Percentiles rank a stretch among this genome's conserved stretches.
Evolutionary conservation across 345 rosid genomes (phyloP).

Genomic region (Sisymbrium altissimum): DNA sequence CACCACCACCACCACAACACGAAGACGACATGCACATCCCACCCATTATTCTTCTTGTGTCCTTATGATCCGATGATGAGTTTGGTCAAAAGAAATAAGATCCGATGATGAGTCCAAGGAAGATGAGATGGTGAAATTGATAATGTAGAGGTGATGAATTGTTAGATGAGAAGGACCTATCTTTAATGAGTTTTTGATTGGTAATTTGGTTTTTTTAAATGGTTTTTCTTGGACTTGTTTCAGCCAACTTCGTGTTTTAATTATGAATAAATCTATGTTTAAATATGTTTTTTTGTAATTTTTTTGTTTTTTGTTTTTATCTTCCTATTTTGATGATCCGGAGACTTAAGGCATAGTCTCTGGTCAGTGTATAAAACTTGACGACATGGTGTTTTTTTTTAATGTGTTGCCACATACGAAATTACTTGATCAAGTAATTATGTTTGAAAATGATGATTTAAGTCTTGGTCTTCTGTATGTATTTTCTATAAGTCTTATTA

Average conservation of each 20-base stretch:
- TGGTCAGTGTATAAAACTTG: not conserved
- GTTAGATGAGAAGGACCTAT: slow-evolving; percentile 28
- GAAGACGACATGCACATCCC: slow-evolving; percentile 36
- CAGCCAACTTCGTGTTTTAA: slow-evolving; percentile 6
- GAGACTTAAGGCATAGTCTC: slow-evolving; percentile 1
- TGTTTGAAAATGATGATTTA: not conserved
- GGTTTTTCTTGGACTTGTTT: slow-evolving; percentile 18
- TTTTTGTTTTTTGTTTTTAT: not conserved
- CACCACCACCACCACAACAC: slow-evolving; percentile 34
- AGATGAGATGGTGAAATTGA: not conserved
- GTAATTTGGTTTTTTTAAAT: not conserved
- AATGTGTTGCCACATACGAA: not conserved
- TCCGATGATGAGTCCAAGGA: not conserved
- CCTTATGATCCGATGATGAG: not conserved
- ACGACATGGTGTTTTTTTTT: slow-evolving; percentile 6
- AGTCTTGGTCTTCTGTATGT: not conserved
- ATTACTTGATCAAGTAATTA: not conserved
- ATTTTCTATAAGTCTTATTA: not conserved
- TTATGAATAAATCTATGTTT: not conserved
- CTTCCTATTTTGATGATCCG: not conserved
- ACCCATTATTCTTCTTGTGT: slow-evolving; percentile 21
- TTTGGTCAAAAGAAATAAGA: too few relatives aligned
- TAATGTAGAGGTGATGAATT: not conserved
- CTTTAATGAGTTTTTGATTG: slow-evolving; percentile 18
- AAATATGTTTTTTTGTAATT: too few relatives aligned